Base-by-base conservation (phyloP, 2,329 filamentous ascomycete genomes). In the Trichoderma sp. region DNA sequence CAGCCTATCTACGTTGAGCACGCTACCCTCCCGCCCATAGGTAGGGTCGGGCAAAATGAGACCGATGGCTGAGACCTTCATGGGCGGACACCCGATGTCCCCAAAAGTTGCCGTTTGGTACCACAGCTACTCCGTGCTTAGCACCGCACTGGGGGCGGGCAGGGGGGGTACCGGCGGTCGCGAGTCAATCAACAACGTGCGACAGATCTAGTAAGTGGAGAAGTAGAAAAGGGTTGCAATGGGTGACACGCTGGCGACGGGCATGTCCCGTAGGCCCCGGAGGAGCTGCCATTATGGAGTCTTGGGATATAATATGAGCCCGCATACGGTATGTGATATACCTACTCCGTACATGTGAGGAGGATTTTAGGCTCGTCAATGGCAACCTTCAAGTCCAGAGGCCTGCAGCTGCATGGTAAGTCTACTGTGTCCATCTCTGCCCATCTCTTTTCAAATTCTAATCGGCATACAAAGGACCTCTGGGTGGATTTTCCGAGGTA, bases 111-210 rank as follows among this genome's bases (percentile, higher is more conserved):
- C 65, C 28, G 63, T 32, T 53, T 36, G 57, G 43, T 62, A 47
- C 58, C 57, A 50, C 53, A 47, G 43, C 58, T 53, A 32, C 58
- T 70, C 50, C 47, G 65, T 68, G 20, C 34, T 62, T 61, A 58
- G 61, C 58, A 64, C 68, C 68, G 61, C 68, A 59, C 50, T 43
- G 61, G 61, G 68, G 36, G 58, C 7, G 39, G 36, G 63, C 59
- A 70, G 50, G 55, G 61, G 47, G 61, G 68, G n/a, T 70, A n/a
- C 39, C 59, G 55, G 68, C 59, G 68, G 68, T 58, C 43, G 68
- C 68, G 68, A 70, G 68, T 70, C 68, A 70, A 63, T 70, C 68
- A 70, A 63, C 68, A 64, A 70, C 58, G 68, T 70, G 68, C 68
- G 43, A 63, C 68, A 70, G 68, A 70, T 70, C 68, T 63, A 70